These are phyloP conservation scores for Mucuna pruriens DNA, from an alignment of 306 rosid species.

Conservation along the genomic window DNA sequence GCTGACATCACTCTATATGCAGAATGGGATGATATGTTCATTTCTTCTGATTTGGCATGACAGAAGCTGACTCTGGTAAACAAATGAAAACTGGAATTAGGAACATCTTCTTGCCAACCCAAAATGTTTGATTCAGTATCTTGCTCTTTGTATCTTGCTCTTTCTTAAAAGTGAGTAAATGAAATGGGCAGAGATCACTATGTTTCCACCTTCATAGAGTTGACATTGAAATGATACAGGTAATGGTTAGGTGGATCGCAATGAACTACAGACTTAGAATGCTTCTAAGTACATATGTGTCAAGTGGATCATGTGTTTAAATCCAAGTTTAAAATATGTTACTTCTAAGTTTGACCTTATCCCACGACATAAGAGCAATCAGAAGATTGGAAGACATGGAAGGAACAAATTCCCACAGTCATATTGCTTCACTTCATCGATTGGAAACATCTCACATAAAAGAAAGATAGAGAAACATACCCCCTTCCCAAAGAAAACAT, in stretches of 20 bases:
- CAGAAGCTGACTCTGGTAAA: neutral
- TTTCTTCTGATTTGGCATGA: neutral
- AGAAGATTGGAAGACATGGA: no score
- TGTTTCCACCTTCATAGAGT: neutral
- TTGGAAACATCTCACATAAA: no score
- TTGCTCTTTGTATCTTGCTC: no score
- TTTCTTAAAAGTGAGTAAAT: conserved; percentile 1
- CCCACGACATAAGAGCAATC: no score
- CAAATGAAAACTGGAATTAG: neutral
- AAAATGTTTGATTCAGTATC: conserved; percentile 14
- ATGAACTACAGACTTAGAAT: neutral
- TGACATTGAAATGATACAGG: conserved; percentile 2
- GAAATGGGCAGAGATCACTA: neutral
- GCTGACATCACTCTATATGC: no score
- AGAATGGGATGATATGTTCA: neutral
- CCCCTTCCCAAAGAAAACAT: neutral
- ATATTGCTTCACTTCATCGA: no score
- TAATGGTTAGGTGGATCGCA: neutral
- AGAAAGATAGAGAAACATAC: neutral
- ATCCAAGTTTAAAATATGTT: no score
- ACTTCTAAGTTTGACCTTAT: no score
- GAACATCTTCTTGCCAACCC: neutral
- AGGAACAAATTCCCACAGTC: no score
- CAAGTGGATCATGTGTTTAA: neutral
- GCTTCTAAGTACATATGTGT: neutral